Conservation (phyloP, 192 early-diverging fungal genomes). For the Umbelopsis sp. region DNA sequence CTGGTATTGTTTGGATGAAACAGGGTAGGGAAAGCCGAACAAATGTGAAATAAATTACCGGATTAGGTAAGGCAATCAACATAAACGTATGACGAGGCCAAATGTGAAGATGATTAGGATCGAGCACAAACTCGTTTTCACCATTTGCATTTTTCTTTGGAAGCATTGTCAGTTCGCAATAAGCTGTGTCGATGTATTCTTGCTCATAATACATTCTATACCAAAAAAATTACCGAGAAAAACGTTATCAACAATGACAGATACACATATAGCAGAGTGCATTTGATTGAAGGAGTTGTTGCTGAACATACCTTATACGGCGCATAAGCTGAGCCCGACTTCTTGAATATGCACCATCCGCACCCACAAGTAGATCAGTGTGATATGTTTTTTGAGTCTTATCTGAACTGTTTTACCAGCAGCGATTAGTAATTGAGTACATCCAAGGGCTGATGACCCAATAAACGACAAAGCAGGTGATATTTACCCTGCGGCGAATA, state of each 20-base stretch:
- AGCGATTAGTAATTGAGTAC: neutral
- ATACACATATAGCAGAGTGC: too few relatives aligned
- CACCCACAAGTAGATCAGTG: slow-evolving; percentile 84
- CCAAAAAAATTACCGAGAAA: neutral
- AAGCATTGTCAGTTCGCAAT: slow-evolving; percentile 90
- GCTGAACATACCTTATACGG: slow-evolving; percentile 56
- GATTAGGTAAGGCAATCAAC: slow-evolving; percentile 97
- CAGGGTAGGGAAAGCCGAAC: neutral
- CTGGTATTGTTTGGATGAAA: neutral
- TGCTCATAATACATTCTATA: slow-evolving; percentile 81
- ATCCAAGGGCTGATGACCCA: neutral
- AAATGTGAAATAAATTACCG: slow-evolving; percentile 44
- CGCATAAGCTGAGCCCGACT: slow-evolving; percentile 84
- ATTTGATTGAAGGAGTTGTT: neutral
- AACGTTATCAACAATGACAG: too few relatives aligned
- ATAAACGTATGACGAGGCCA: slow-evolving; percentile 97
- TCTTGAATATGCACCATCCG: slow-evolving; percentile 85
- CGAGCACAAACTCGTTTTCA: slow-evolving; percentile 74
- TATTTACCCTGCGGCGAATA: slow-evolving; percentile 48
- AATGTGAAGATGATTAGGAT: slow-evolving; percentile 93
- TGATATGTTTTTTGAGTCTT: slow-evolving; percentile 37
- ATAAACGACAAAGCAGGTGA: slow-evolving; percentile 30
- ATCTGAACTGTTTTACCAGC: slow-evolving; percentile 25
- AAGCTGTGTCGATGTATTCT: slow-evolving; percentile 88
- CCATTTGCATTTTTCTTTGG: slow-evolving; percentile 58